Conservation (phyloP, 768 basidiomycete species). For the Rickenella mellea region DNA sequence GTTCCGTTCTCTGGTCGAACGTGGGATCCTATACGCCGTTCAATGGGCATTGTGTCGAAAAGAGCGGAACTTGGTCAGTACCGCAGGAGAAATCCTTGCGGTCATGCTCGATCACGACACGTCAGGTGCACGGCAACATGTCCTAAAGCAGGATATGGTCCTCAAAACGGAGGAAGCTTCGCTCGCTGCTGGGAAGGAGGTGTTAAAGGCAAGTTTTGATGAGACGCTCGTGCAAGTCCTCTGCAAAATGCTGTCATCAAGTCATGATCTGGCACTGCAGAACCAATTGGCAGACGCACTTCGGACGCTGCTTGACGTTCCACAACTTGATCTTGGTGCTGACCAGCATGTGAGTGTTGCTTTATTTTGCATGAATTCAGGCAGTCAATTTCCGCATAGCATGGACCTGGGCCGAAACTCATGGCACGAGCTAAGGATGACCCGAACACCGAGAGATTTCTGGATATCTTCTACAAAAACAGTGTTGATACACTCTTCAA, state of each 20-base stretch:
- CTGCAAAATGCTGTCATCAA: slow-evolving; percentile 68
- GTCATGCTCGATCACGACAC: slow-evolving; percentile 86
- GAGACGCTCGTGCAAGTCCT: slow-evolving; percentile 70
- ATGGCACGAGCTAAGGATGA: slow-evolving; percentile 65
- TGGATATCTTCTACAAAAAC: slow-evolving; percentile 89
- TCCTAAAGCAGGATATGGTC: slow-evolving; percentile 72
- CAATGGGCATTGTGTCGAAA: slow-evolving; percentile 82
- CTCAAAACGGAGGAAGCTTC: slow-evolving; percentile 55
- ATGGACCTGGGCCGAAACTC: slow-evolving; percentile 30
- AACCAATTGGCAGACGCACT: slow-evolving; percentile 86
- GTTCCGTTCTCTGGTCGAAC: slow-evolving; percentile 81
- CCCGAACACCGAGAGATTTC: slow-evolving; percentile 77
- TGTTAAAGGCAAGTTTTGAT: background rate
- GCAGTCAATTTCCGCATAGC: slow-evolving; percentile 14
- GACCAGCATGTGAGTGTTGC: slow-evolving; percentile 10
- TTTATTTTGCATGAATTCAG: slow-evolving; percentile 9
- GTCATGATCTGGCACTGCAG: slow-evolving; percentile 79
- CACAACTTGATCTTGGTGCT: slow-evolving; percentile 27
- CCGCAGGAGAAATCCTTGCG: slow-evolving; percentile 79
- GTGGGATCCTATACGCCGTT: slow-evolving; percentile 82
- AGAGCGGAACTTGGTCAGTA: slow-evolving; percentile 67
- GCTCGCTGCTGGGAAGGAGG: slow-evolving; percentile 47
- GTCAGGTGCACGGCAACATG: slow-evolving; percentile 75
- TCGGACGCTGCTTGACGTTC: slow-evolving; percentile 74
- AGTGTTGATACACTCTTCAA: slow-evolving; percentile 72